phyloP scores from a whole-genome alignment of 108 stramenopile species.

The Nitzschia palea region DNA sequence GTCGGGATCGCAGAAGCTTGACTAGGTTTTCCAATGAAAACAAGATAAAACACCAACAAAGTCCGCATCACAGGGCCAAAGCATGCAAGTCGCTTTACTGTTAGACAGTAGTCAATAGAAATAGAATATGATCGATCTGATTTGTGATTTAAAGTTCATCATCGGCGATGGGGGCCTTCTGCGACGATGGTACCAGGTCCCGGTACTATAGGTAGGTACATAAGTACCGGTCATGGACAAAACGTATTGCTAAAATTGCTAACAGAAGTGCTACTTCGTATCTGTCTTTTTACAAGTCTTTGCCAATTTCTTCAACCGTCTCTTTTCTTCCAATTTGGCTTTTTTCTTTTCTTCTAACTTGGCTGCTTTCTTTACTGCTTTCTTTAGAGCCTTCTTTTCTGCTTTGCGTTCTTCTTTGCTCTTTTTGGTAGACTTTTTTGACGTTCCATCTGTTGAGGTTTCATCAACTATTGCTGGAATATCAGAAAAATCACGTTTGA shows the following conservation, averaged over 20 bases:
- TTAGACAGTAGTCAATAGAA: background rate
- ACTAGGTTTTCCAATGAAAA: too few species aligned
- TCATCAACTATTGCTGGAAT: conserved; percentile 16
- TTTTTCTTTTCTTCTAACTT: conserved; percentile 70
- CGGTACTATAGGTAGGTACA: too few species aligned
- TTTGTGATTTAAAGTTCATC: too few species aligned
- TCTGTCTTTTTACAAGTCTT: too few species aligned
- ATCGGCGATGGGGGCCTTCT: too few species aligned
- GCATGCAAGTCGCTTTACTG: background rate
- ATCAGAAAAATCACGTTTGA: conserved; percentile 84
- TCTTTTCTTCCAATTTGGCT: conserved; percentile 67
- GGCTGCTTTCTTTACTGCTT: conserved; percentile 64
- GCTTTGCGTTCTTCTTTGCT: conserved; percentile 43
- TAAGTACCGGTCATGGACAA: too few species aligned
- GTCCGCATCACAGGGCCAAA: background rate
- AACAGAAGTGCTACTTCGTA: too few species aligned
- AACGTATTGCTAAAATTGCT: too few species aligned
- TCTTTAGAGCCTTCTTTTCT: too few species aligned
- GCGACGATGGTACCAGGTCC: too few species aligned
- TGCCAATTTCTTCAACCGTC: conserved; percentile 41
- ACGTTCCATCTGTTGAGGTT: background rate
- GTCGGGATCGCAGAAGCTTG: conserved; percentile 28
- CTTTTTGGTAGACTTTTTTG: conserved; percentile 15
- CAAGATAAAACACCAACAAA: too few species aligned
- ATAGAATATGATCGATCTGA: too few species aligned